These are phyloP conservation scores for Trichopus zeylanicus DNA, from an alignment of 116 monocot species.

Conservation along the genomic window DNA sequence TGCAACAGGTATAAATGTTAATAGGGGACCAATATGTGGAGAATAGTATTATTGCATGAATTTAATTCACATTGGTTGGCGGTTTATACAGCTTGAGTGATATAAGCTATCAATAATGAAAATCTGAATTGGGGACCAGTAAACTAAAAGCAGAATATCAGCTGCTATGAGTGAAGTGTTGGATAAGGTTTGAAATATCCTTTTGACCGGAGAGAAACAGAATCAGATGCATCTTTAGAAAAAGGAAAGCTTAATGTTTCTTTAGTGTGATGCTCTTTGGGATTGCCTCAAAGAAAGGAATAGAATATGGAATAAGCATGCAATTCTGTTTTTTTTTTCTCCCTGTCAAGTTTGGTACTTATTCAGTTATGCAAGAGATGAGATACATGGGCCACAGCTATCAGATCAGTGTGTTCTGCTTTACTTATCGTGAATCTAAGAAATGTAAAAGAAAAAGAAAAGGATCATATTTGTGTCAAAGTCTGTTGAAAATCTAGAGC, in stretches of 20 bases:
- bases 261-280: slow-evolving; percentile 23
- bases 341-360: slow-evolving; percentile 62
- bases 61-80: too few relatives aligned
- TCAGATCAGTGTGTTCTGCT: too few relatives aligned
- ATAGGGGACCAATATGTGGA: not conserved
- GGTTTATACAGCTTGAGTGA: too few relatives aligned
- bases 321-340: slow-evolving; percentile 44
- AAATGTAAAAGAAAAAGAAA: too few relatives aligned
- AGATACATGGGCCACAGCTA: too few relatives aligned
- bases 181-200: slow-evolving; percentile 22
- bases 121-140: slow-evolving; percentile 8
- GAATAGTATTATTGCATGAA: too few relatives aligned
- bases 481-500: too few relatives aligned
- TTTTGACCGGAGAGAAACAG: slow-evolving; percentile 52
- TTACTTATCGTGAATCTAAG: too few relatives aligned
- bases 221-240: slow-evolving; percentile 33
- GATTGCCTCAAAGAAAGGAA: slow-evolving; percentile 49
- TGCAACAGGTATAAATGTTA: slow-evolving; percentile 20
- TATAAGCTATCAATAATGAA: too few relatives aligned
- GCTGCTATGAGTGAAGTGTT: slow-evolving; percentile 1
- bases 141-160: slow-evolving; percentile 1
- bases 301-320: slow-evolving; percentile 54
- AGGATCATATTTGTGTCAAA: too few relatives aligned
- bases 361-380: slow-evolving; percentile 33
- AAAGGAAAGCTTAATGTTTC: slow-evolving; percentile 15